Evolutionary conservation across 768 basidiomycete genomes (phyloP).

Genomic region (Brasilioporus rufonigricans): DNA sequence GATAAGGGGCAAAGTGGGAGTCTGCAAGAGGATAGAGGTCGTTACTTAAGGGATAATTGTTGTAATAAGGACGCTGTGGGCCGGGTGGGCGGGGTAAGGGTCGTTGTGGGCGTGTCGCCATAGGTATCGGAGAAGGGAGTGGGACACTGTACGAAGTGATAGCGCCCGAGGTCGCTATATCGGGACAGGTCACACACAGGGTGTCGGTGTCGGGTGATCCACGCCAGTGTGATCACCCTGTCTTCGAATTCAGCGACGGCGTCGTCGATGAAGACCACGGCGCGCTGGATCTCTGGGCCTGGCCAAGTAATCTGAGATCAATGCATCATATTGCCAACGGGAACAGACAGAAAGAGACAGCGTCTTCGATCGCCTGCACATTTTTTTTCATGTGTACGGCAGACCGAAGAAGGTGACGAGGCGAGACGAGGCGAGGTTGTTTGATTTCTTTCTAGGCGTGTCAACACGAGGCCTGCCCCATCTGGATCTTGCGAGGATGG

Average conservation of each 20-base stretch:
- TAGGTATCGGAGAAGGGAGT: constrained; percentile 1
- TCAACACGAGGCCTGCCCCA: constrained; percentile 17
- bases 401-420: not conserved
- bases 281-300: not conserved
- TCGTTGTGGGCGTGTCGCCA: not conserved
- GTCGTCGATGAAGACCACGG: not conserved
- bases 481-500: not conserved
- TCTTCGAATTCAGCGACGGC: not conserved
- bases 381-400: constrained; percentile 1
- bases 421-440: not conserved
- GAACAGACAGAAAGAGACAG: no score
- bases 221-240: not conserved
- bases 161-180: constrained; percentile 2
- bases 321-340: not conserved
- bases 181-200: not conserved
- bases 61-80: not conserved
- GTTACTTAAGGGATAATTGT: not conserved
- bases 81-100: not conserved
- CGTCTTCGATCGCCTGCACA: not conserved
- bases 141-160: not conserved
- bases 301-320: constrained; percentile 1
- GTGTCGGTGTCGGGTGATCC: constrained; percentile 2
- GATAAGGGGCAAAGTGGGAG: not conserved
- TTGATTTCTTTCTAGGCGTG: not conserved
- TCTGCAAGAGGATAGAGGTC: not conserved